Evolutionary conservation across 768 basidiomycete species (phyloP), one percentile per base, ranked within the genome.

Genomic region (Boletus rubroflammeus): DNA sequence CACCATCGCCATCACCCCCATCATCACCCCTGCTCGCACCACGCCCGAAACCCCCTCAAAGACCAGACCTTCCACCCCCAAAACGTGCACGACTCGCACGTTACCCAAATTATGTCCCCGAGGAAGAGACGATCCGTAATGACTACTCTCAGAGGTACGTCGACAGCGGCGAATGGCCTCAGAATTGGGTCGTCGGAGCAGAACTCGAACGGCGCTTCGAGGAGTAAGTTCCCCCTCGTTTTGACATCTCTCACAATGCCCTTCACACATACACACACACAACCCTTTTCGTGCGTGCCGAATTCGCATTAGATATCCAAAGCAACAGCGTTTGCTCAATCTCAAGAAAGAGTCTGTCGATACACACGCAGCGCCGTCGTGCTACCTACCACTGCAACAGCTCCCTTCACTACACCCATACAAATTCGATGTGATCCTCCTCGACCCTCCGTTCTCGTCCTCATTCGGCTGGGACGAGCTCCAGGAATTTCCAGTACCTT

Each of bases 71-170:
- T 6, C 80, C 85, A 1, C 84, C 84, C n/a, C 79, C 83, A 6
- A 93, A 93, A 67, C 81, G 83, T 5, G 88, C 88, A 0, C 80
- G 90, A 4, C 73, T 81, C 6, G 77, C 80, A 21, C 78, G 88
- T 34, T 93, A 91, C 59, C 67, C 69, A 32, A 94, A 95, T 65
- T 95, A 96, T 60, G 80, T 94, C 15, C 86, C 90, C 1, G 92
- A 93, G 57, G 96, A 99, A 67, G 96, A 99, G 69, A 98, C 94
- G 0, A 90, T 99, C 41, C 81, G 97, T 45, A 98, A 97, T 62
- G 95, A 99, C 73, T 93, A 95, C 66, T 91, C 89, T 0, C 87
- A 88, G 70, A 76, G 87, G 59, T 98, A 96, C 70, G 93, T 95
- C 32, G 86, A 91, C 62, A 81, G 88, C 2, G 95, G 94, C 10